Evolutionary conservation across 2,329 filamentous ascomycete genomes (phyloP).

Genomic region (Volutella citrinella): DNA sequence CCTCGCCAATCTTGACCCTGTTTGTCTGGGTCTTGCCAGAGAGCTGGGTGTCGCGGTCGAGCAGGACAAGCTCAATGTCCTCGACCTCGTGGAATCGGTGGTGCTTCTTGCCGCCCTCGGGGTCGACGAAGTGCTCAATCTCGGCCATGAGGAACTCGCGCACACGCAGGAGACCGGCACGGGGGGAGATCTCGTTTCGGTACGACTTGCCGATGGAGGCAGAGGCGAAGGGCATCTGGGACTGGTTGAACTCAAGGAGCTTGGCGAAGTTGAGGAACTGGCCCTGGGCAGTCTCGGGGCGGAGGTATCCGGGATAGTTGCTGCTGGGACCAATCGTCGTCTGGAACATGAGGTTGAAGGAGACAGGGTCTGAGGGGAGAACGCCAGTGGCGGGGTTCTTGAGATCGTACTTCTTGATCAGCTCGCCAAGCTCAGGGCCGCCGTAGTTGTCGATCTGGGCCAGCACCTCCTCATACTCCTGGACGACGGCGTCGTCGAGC

Average conservation of each 20-base stretch:
- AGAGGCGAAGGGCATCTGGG: conserved; percentile 93
- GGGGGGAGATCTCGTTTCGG: conserved; percentile 95
- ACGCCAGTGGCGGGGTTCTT: conserved; percentile 80
- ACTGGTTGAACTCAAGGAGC: conserved; percentile 93
- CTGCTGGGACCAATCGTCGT: conserved; percentile 91
- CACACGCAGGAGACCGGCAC: conserved; percentile 85
- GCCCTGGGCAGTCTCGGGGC: conserved; percentile 95
- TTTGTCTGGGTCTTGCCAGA: conserved; percentile 76
- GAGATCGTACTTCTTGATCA: conserved; percentile 90
- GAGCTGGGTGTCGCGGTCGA: conserved; percentile 82
- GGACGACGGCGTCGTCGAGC: conserved; percentile 79
- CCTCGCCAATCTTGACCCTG: conserved; percentile 77
- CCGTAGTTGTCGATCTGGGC: conserved; percentile 95
- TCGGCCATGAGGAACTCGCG: conserved; percentile 99
- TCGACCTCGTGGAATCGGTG: conserved; percentile 81
- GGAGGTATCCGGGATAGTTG: conserved; percentile 79
- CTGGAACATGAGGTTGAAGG: conserved; percentile 99
- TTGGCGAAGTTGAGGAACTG: conserved; percentile 98
- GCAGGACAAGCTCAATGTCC: conserved; percentile 76
- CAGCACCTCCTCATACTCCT: conserved; percentile 88
- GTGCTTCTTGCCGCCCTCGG: conserved; percentile 92
- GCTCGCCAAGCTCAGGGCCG: conserved; percentile 77
- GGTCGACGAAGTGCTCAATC: conserved; percentile 98
- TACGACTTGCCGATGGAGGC: conserved; percentile 97
- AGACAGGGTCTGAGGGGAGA: conserved; percentile 74